These are phyloP conservation scores for Gloeophyllum trabeum DNA, from an alignment of 768 basidiomycete genomes.

Conservation along the genomic window DNA sequence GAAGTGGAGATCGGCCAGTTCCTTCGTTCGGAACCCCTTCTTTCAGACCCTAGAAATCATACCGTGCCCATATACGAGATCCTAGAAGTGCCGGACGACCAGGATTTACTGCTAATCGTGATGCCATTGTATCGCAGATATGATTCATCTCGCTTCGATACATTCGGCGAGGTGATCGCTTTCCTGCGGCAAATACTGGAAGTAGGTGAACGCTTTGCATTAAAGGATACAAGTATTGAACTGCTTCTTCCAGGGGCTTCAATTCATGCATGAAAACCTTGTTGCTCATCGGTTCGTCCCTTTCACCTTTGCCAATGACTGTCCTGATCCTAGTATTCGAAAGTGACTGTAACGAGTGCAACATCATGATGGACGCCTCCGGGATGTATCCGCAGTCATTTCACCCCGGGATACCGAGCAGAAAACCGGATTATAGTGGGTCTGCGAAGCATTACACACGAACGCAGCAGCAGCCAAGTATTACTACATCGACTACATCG, in stretches of 20 bases:
- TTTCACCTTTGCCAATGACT: neutral
- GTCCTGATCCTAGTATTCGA: neutral
- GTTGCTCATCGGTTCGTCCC: constrained; percentile 16
- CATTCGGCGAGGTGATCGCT: constrained; percentile 19
- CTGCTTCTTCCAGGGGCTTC: constrained; percentile 14
- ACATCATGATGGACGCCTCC: constrained; percentile 7
- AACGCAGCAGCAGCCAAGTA: constrained; percentile 7
- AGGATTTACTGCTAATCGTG: constrained; percentile 11
- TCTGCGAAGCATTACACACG: constrained; percentile 5
- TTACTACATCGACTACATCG: constrained; percentile 3
- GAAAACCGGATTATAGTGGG: constrained; percentile 1
- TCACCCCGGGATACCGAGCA: constrained; percentile 2
- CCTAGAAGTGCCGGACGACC: constrained; percentile 10
- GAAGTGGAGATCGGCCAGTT: constrained; percentile 10
- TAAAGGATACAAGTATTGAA: neutral
- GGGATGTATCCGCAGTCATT: constrained; percentile 5
- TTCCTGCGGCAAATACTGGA: constrained; percentile 19
- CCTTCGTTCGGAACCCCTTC: constrained; percentile 10
- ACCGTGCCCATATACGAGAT: constrained; percentile 17
- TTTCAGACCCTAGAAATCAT: constrained; percentile 16
- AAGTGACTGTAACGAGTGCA: constrained; percentile 4
- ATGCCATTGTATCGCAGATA: constrained; percentile 16
- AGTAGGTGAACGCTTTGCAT: constrained; percentile 8
- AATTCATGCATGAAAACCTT: constrained; percentile 19
- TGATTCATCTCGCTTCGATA: constrained; percentile 13